Evolutionary conservation across 2,329 filamentous ascomycete species (phyloP).

Genomic region (Penicillium sclerotiorum): DNA sequence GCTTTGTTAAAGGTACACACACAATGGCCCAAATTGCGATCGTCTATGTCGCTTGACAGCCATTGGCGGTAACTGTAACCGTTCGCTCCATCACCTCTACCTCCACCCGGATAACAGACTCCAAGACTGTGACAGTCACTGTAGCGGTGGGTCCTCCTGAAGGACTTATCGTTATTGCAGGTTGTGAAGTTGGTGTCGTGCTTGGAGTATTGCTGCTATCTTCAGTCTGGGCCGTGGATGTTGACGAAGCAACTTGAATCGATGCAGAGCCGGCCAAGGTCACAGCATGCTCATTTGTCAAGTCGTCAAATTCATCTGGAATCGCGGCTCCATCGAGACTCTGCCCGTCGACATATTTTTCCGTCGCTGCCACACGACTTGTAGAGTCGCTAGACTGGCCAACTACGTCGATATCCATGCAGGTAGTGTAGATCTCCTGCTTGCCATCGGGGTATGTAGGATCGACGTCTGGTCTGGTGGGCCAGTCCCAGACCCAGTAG

Average conservation of each 20-base stretch:
- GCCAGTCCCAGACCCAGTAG: conserved; percentile 98
- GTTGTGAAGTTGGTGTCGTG: too few relatives aligned
- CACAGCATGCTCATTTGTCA: conserved; percentile 15
- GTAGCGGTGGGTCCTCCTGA: neutral
- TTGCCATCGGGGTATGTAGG: conserved; percentile 45
- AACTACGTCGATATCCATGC: conserved; percentile 51
- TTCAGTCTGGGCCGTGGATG: conserved; percentile 3
- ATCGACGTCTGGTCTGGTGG: conserved; percentile 52
- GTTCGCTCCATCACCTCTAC: conserved; percentile 11
- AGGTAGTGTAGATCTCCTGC: conserved; percentile 52
- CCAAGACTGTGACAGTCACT: conserved; percentile 18
- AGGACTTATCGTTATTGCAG: too few relatives aligned
- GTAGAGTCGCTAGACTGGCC: conserved; percentile 22
- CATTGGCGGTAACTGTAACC: conserved; percentile 26
- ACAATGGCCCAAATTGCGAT: too few relatives aligned
- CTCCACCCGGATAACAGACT: conserved; percentile 11
- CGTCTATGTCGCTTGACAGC: conserved; percentile 17
- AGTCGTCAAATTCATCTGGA: conserved; percentile 39
- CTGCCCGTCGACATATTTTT: conserved; percentile 36
- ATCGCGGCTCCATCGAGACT: conserved; percentile 44
- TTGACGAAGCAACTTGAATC: neutral
- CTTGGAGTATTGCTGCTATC: neutral
- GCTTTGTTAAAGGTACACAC: too few relatives aligned
- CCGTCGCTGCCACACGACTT: conserved; percentile 14
- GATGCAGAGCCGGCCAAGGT: too few relatives aligned